Base-by-base conservation (phyloP, 768 basidiomycete genomes). In the Trametes maxima region DNA sequence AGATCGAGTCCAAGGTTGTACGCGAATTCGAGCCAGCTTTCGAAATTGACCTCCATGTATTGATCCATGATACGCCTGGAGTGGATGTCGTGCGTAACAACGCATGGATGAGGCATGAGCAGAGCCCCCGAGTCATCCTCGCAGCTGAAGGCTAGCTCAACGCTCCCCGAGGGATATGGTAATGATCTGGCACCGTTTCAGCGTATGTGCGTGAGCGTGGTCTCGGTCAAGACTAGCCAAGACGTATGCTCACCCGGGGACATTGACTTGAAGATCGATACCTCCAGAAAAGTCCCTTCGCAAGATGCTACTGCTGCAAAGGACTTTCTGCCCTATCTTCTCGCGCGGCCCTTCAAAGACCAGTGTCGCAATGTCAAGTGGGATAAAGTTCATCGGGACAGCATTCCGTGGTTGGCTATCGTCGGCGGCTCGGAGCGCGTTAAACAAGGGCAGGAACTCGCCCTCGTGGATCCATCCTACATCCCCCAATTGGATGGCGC, bases 401-500 rank as follows among this genome's bases (percentile, higher is more conserved):
- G 21, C 45, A 21, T 46, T 19, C 11, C 12, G 21, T 14, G 21
- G 45, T 7, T 46, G 10, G 5, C 21, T 12, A 13, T 46, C 45
- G 45, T 24, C 21, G 11, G 45, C 45, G 1, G n/a, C 21, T 12
- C 14, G 21, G 21, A 46, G 21, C 3, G 45, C 19, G 45, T 46
- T 19, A 14, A 46, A 46, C 45, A 46, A 21, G 45, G 24, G n/a
- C 45, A 19, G 24, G 22, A 46, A 46, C 21, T 46, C 24, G 45
- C 45, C 45, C 21, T 21, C 19, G 6, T 46, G 21, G 45, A 24
- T 24, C 8, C 45, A 22, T 8, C 19, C 45, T 19, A 46, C 45
- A 21, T 68, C 67, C 2, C 67, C 67, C 35, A 68, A 54, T 8
- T 59, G 45, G 5, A 67, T 60, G n/a, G 58, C 54, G 12, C 51